These are phyloP conservation scores for Zostera marina DNA, from an alignment of 116 monocot species.

Conservation along the genomic window DNA sequence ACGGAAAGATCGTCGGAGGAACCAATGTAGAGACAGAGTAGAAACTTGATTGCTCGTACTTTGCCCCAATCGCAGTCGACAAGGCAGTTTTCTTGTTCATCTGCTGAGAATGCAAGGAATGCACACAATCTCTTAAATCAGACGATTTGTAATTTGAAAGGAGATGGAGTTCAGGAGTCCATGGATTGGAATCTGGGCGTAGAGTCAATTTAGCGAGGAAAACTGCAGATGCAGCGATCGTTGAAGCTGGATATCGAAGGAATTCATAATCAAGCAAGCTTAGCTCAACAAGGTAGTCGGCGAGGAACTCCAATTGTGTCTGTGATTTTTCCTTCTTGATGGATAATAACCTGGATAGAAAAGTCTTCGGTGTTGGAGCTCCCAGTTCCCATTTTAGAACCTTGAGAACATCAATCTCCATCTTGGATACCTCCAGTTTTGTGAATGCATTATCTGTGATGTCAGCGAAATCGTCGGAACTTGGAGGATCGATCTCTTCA, in stretches of 20 bases:
- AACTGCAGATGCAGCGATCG: slow-evolving; percentile 54
- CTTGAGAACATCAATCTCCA: slow-evolving; percentile 56
- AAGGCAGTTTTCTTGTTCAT: slow-evolving; percentile 18
- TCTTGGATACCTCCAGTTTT: slow-evolving; percentile 58
- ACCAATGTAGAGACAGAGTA: slow-evolving; percentile 34
- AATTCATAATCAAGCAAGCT: slow-evolving; percentile 57
- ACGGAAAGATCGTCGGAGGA: slow-evolving; percentile 33
- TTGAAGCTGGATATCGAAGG: slow-evolving; percentile 36
- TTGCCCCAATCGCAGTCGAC: slow-evolving; percentile 34
- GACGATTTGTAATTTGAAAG: slow-evolving; percentile 28
- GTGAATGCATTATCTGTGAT: slow-evolving; percentile 75
- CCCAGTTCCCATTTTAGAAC: slow-evolving; percentile 73
- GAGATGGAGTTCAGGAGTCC: slow-evolving; percentile 26
- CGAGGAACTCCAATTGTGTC: slow-evolving; percentile 42
- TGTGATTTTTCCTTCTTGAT: slow-evolving; percentile 7
- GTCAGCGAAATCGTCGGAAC: slow-evolving; percentile 56
- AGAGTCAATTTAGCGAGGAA: slow-evolving; percentile 49
- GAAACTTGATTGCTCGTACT: slow-evolving; percentile 59
- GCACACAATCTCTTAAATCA: slow-evolving; percentile 43
- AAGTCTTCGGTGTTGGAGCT: slow-evolving; percentile 57
- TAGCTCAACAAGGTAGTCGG: slow-evolving; percentile 56
- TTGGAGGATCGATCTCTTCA: slow-evolving; percentile 64
- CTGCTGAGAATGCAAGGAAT: slow-evolving; percentile 42
- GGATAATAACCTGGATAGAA: slow-evolving; percentile 12
- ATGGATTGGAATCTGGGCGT: slow-evolving; percentile 33